These are phyloP conservation scores for Metarhizium album DNA, from an alignment of 2,329 filamentous ascomycete species.

Conservation along the genomic window DNA sequence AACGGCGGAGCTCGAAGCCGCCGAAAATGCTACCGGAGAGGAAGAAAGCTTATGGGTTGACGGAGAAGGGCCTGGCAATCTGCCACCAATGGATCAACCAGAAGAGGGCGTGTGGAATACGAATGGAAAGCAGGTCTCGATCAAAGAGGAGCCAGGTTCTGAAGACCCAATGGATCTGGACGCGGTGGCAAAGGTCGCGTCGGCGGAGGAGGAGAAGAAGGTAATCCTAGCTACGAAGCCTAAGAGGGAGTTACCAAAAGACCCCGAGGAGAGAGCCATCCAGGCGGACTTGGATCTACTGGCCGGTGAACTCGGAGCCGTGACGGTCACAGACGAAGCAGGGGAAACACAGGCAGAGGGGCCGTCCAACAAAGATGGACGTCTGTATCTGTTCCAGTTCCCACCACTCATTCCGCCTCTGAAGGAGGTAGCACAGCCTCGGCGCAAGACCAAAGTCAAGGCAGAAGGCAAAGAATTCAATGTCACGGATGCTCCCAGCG, in stretches of 20 bases:
- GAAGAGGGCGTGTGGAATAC: slow-evolving; percentile 36
- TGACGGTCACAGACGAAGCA: slow-evolving; percentile 20
- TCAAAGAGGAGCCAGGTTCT: slow-evolving; percentile 35
- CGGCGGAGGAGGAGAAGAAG: slow-evolving; percentile 11
- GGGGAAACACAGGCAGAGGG: slow-evolving; percentile 17
- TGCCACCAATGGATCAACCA: slow-evolving; percentile 17
- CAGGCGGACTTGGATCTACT: slow-evolving; percentile 31
- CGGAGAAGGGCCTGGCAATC: slow-evolving; percentile 18
- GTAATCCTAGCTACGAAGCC: slow-evolving; percentile 14
- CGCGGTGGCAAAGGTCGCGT: slow-evolving; percentile 13
- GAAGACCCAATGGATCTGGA: slow-evolving; percentile 34
- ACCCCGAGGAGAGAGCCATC: slow-evolving; percentile 28
- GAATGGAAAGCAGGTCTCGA: slow-evolving; percentile 22
- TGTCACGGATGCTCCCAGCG: slow-evolving; percentile 21
- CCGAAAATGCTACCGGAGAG: slow-evolving; percentile 34
- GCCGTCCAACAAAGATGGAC: slow-evolving; percentile 36
- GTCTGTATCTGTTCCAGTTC: slow-evolving; percentile 54
- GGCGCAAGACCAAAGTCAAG: slow-evolving; percentile 25
- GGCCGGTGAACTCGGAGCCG: slow-evolving; percentile 30
- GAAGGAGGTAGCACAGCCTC: slow-evolving; percentile 18
- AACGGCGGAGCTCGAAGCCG: slow-evolving; percentile 45
- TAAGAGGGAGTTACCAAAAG: slow-evolving; percentile 18
- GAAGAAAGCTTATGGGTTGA: slow-evolving; percentile 38
- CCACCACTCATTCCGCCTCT: slow-evolving; percentile 50
- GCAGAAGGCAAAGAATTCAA: slow-evolving; percentile 29